phyloP scores from a whole-genome alignment of 169 alveolate genomes.

The Cyclospora cayetanensis region DNA sequence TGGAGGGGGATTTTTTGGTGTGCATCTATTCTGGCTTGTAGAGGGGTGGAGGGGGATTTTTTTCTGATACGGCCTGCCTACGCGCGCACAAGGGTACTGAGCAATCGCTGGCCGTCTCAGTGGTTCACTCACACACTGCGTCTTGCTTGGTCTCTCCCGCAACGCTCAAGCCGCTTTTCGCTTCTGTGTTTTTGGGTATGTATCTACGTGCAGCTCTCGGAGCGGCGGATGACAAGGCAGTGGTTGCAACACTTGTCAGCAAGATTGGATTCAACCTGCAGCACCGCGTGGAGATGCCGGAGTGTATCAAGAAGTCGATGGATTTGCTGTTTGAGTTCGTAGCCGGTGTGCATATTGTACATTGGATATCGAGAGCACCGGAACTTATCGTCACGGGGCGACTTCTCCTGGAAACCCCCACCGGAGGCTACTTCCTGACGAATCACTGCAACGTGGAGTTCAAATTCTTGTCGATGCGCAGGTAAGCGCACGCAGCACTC shows the following conservation, averaged over 20 bases:
- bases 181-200: background rate
- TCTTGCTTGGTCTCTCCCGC: background rate
- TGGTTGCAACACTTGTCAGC: conserved; percentile 81
- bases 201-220: conserved; percentile 79
- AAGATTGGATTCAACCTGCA: conserved; percentile 89
- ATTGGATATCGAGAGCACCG: conserved; percentile 90
- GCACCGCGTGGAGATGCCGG: conserved; percentile 85
- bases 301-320: conserved; percentile 89
- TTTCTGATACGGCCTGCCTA: too few relatives aligned
- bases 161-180: background rate
- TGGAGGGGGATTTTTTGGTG: too few relatives aligned
- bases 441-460: conserved; percentile 81
- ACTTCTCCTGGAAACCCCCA: conserved; percentile 90
- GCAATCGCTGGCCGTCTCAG: background rate
- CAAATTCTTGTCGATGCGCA: conserved; percentile 73
- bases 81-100: background rate
- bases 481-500: conserved; percentile 21
- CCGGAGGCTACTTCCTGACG: conserved; percentile 78
- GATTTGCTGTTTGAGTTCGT: conserved; percentile 90
- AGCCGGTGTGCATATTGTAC: conserved; percentile 94
- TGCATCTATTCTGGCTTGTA: too few relatives aligned
- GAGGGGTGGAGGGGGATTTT: too few relatives aligned
- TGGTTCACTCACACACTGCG: background rate
- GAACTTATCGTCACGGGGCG: conserved; percentile 93
- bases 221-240: conserved; percentile 83